phyloP scores from a whole-genome alignment of 164 flowering plant genomes.

The Dillenia turbinata region DNA sequence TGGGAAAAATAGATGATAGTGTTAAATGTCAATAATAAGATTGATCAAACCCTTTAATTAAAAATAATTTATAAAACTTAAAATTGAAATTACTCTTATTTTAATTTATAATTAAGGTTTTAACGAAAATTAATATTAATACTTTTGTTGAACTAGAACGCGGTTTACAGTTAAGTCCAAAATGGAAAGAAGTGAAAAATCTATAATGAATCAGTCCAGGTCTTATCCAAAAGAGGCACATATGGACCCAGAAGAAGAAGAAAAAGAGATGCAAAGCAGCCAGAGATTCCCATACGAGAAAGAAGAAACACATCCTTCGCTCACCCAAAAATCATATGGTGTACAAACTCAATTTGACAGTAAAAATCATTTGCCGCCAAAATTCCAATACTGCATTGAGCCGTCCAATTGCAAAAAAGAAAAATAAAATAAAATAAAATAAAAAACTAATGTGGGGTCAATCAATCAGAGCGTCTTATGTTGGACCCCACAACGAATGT shows the following conservation, averaged over 20 bases:
- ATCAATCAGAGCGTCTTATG: neutral
- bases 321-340: neutral
- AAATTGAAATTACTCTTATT: no score
- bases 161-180: no score
- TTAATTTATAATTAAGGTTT: no score
- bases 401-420: constrained; percentile 5
- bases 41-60: no score
- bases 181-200: neutral
- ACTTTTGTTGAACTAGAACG: no score
- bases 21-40: no score
- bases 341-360: no score
- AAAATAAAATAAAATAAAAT: no score
- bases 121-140: no score
- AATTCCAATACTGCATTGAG: neutral
- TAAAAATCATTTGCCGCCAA: constrained; percentile 16
- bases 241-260: neutral
- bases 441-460: constrained; percentile 16
- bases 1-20: no score
- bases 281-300: no score
- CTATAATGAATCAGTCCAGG: neutral
- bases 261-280: neutral
- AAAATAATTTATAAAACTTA: no score
- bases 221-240: constrained; percentile 13
- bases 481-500: constrained; percentile 13
- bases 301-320: neutral